Evolutionary conservation across 2,329 filamentous ascomycete species (phyloP).

Genomic region (Fusarium lyarnte): DNA sequence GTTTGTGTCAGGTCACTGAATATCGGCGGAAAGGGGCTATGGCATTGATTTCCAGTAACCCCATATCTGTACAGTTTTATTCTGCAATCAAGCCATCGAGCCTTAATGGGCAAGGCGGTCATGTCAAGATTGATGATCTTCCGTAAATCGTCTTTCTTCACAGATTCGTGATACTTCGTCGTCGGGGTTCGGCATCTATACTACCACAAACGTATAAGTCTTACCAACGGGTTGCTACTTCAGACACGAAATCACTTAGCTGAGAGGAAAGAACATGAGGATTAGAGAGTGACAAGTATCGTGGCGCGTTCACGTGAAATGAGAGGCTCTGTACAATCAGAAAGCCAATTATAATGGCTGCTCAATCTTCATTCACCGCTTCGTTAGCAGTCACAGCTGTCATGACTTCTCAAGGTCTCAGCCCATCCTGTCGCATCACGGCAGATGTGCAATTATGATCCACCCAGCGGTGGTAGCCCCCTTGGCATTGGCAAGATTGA

Average conservation of each 20-base stretch:
- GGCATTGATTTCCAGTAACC: not conserved
- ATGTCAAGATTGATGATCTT: not conserved
- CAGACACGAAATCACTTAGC: not conserved
- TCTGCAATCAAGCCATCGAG: not conserved
- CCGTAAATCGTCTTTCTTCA: not conserved
- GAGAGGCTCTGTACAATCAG: not conserved
- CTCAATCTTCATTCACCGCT: constrained; percentile 18
- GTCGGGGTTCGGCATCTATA: not conserved
- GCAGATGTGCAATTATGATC: not conserved
- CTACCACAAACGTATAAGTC: not conserved
- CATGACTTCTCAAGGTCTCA: not conserved
- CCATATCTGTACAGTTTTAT: not conserved
- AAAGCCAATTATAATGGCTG: not conserved
- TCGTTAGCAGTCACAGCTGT: not conserved
- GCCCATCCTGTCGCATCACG: not conserved
- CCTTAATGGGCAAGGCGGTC: not conserved
- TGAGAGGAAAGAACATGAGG: not conserved
- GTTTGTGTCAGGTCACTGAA: not conserved
- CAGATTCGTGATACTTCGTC: not conserved
- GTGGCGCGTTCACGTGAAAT: not conserved
- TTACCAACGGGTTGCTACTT: not conserved
- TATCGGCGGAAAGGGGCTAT: not conserved
- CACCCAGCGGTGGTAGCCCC: not conserved
- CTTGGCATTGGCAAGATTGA: not conserved
- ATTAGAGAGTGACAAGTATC: not conserved